phyloP scores from a whole-genome alignment of 768 basidiomycete species.

The Agrocybe pediades region DNA sequence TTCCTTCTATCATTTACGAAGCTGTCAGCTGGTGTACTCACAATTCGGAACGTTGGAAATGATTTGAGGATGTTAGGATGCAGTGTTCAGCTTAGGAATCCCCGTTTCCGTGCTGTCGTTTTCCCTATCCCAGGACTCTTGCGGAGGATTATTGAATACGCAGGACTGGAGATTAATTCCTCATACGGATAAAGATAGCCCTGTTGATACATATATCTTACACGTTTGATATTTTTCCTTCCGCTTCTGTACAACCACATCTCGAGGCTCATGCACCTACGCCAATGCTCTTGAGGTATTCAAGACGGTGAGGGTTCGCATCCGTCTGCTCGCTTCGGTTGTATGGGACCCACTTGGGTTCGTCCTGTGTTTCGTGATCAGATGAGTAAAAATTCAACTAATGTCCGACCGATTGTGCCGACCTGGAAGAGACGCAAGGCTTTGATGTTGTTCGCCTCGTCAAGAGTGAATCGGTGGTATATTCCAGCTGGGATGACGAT shows the following conservation, averaged over 20 bases:
- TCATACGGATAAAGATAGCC: not conserved
- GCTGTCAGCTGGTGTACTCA: too few relatives aligned
- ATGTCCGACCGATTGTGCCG: not conserved
- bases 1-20: too few relatives aligned
- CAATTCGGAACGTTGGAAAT: too few relatives aligned
- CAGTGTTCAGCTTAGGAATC: too few relatives aligned
- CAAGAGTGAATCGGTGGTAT: constrained; percentile 94
- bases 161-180: constrained; percentile 6
- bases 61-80: too few relatives aligned
- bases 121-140: too few relatives aligned
- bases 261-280: constrained; percentile 33
- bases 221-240: not conserved
- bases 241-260: not conserved
- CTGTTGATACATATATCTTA: not conserved
- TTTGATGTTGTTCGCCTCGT: constrained; percentile 70
- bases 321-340: constrained; percentile 68
- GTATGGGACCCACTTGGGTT: constrained; percentile 88
- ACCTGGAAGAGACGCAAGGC: constrained; percentile 88
- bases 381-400: not conserved
- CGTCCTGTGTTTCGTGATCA: constrained; percentile 55
- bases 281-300: constrained; percentile 57
- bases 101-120: too few relatives aligned
- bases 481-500: constrained; percentile 88
- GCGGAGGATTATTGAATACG: too few relatives aligned
- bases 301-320: constrained; percentile 57